A percentile compares a stretch with the other conserved stretches of the same genome.
Conservation (phyloP, 1,284 basidiomycete genomes). For the Ceratobasidium sp. region DNA sequence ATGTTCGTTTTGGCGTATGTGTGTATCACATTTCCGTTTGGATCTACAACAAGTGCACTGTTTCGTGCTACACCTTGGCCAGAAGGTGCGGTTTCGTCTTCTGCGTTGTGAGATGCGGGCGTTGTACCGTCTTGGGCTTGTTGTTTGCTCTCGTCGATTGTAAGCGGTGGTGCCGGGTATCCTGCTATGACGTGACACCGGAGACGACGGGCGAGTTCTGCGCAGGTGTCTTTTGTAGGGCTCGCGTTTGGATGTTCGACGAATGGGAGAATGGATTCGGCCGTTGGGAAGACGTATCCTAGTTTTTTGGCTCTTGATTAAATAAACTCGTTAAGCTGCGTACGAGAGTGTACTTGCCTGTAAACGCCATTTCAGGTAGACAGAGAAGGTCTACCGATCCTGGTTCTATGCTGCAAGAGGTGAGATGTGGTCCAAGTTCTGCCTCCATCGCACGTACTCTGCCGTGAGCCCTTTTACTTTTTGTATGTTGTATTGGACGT, state of each 20-base stretch:
- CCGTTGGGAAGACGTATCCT: conserved; percentile 84
- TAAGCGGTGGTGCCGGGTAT: conserved; percentile 66
- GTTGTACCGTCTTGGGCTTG: conserved; percentile 51
- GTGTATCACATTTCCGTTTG: conserved; percentile 68
- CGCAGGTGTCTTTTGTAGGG: conserved; percentile 73
- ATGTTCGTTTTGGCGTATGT: conserved; percentile 88
- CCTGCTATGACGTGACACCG: conserved; percentile 82
- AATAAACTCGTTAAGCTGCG: too few relatives aligned
- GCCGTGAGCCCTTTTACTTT: conserved; percentile 68
- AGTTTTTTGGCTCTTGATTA: conserved; percentile 45
- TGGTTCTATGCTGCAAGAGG: conserved; percentile 61
- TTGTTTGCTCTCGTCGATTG: conserved; percentile 17
- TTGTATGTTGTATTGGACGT: conserved; percentile 72
- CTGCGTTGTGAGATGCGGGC: conserved; percentile 42
- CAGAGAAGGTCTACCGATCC: conserved; percentile 83
- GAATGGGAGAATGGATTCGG: conserved; percentile 71
- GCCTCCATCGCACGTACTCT: conserved; percentile 56
- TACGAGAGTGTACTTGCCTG: too few relatives aligned
- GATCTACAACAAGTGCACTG: conserved; percentile 74
- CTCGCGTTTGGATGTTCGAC: conserved; percentile 77
- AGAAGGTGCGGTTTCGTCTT: conserved; percentile 41
- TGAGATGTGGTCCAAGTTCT: background rate
- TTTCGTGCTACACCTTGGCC: conserved; percentile 65
- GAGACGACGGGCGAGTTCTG: conserved; percentile 66
- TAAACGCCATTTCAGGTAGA: conserved; percentile 89